A percentile compares a stretch with the other conserved stretches of the same genome.
Conservation (phyloP, 345 rosid species). For the Eucalyptus rudis region DNA sequence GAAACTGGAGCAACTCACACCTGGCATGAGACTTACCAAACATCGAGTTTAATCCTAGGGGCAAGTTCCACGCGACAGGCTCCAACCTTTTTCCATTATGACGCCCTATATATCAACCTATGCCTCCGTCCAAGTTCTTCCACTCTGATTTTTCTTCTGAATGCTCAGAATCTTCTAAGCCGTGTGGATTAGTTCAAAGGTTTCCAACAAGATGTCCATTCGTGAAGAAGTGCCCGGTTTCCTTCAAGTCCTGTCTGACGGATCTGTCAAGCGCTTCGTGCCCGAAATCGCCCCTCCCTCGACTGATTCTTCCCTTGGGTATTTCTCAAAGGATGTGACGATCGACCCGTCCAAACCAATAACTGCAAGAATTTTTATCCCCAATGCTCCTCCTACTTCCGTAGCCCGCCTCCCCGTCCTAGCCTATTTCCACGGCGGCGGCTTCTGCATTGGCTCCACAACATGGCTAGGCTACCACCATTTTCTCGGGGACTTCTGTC, state of each 20-base stretch:
- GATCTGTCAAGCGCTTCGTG: conserved; percentile 27
- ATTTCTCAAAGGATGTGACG: conserved; percentile 28
- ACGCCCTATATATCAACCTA: background rate
- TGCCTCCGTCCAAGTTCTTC: background rate
- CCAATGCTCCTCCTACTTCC: background rate
- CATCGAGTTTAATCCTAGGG: background rate
- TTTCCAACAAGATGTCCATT: conserved; percentile 13
- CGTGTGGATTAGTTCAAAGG: background rate
- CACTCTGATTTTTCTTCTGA: background rate
- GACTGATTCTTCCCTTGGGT: conserved; percentile 8
- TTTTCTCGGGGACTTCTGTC: conserved; percentile 46
- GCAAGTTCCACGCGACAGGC: background rate
- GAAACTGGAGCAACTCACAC: background rate
- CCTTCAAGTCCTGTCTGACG: conserved; percentile 46
- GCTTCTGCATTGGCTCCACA: conserved; percentile 51
- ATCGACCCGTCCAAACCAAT: conserved; percentile 26
- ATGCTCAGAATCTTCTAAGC: background rate
- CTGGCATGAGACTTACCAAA: background rate
- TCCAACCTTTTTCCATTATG: background rate
- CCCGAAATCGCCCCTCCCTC: conserved; percentile 20
- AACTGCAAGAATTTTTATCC: conserved; percentile 39
- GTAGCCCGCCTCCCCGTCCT: conserved; percentile 12
- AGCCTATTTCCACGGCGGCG: conserved; percentile 63
- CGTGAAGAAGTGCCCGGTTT: conserved; percentile 37
- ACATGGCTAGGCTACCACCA: conserved; percentile 55